Evolutionary conservation across 495 filamentous ascomycete species (phyloP), one percentile per base, ranked within the genome.

Genomic region (Venustampulla echinocandica): DNA sequence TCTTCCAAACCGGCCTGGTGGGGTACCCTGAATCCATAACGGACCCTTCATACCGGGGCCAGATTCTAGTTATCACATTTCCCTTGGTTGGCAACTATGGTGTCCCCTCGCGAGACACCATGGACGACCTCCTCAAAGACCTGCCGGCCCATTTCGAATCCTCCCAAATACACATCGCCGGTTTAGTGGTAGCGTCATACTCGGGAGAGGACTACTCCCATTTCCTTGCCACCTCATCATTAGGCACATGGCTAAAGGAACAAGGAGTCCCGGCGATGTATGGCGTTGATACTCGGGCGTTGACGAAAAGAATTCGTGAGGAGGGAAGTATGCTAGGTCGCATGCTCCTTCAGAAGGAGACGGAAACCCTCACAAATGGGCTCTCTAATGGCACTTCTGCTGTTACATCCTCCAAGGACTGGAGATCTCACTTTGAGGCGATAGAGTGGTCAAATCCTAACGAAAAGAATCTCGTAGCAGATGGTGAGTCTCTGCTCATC

Each of bases 1-100:
- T 98, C 65, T 98, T 98, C 70, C 92, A 98, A 74, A 98, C 92
- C 40, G 92, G 92, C 61, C 94, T 98, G 92, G 92, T 98, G 46
- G 92, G 92, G 50, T 98, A 98, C 61, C 90, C 92, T 23, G 92
- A 98, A 70, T 90, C 86, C 10, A 75, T 95, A 57, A 95, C 88
- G 41, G 88, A 95, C 57, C 88, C 88, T 49, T 94, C 88, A 46
- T 95, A 95, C 64, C 84, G 84, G 13, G 88, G 88, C 28, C 88
- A 95, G 66, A 89, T 95, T 41, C 76, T 95, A 42, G 86, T 94
- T 57, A 75, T 94, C 56, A 95, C 88, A 20, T 94, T 92, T 64
- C 88, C 88, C 19, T 72, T 94, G 13, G 82, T 90, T 47, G 88
- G 88, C 56, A 95, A 95, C 69, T 98, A 98, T 67, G 92, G 86